Percentiles rank a stretch among this genome's conserved stretches.
Evolutionary conservation across 1,139 yeast species (phyloP).

Genomic region (Dujonia santamariae): DNA sequence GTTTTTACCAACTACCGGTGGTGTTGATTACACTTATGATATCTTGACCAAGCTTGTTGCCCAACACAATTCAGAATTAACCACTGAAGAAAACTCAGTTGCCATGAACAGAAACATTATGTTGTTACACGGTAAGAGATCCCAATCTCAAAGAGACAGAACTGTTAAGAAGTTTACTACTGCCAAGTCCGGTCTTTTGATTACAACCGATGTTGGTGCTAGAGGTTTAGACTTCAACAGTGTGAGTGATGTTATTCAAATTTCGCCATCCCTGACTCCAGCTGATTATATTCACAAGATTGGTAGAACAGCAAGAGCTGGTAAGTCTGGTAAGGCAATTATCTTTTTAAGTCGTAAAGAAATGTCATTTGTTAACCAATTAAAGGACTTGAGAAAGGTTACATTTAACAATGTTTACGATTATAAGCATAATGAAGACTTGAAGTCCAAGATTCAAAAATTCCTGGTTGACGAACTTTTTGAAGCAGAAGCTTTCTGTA

Average conservation of each 20-base stretch:
- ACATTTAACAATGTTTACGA: constrained; percentile 38
- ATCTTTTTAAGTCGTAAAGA: constrained; percentile 51
- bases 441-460: constrained; percentile 20
- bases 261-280: constrained; percentile 69
- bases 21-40: constrained; percentile 49
- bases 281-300: constrained; percentile 87
- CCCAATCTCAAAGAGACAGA: constrained; percentile 62
- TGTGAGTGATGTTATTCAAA: constrained; percentile 78
- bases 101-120: constrained; percentile 12
- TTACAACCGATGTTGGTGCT: constrained; percentile 93
- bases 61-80: neutral
- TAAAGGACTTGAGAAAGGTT: constrained; percentile 48
- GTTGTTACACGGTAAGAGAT: constrained; percentile 66
- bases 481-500: constrained; percentile 4
- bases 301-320: constrained; percentile 97
- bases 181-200: constrained; percentile 52
- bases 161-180: constrained; percentile 55
- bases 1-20: constrained; percentile 74
- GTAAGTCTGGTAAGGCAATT: constrained; percentile 67
- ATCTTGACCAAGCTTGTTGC: constrained; percentile 17
- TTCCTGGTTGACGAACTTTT: constrained; percentile 9
- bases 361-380: constrained; percentile 40
- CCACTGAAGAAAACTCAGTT: too few relatives aligned
- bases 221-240: constrained; percentile 94
- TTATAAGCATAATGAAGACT: constrained; percentile 22